Evolutionary conservation across 495 filamentous ascomycete species (phyloP), one percentile per base, ranked within the genome.

Genomic region (Lasiosphaeria miniovina): DNA sequence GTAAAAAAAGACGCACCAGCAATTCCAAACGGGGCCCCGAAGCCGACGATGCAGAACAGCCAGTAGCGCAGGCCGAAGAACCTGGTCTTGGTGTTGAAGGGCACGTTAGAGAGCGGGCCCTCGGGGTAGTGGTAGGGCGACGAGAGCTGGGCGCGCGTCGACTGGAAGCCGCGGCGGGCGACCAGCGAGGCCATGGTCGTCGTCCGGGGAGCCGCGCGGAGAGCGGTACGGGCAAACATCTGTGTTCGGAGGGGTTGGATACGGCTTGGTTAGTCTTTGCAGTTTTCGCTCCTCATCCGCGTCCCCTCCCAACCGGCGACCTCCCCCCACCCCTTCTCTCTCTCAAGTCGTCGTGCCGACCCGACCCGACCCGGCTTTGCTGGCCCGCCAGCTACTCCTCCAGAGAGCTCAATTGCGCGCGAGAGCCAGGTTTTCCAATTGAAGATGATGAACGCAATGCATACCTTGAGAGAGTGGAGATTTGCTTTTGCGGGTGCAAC

Each of bases 121-220:
- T 98, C 95, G 61, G 93, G 89, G 81, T 98, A 98, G 83, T 98
- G 94, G 84, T 96, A 95, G 34, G 92, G 92, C 70, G 90, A 94
- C 59, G 84, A 85, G 65, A 94, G 77, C 77, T 89, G 93, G 73
- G 88, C 78, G 64, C 90, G 88, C 73, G 93, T 96, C 72, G 90
- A 86, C 76, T 91, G 88, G 86, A 98, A 95, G 78, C 89, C 91
- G 71, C 94, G 93, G 79, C 93, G 90, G 83, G 87, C 85, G 77
- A 91, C 83, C 68, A 86, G 43, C 70, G 48, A 54, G 81, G 85
- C 83, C 76, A 90, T 81, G 65, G 86, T 70, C 54, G 81, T 77
- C 75, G 82, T 79, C 24, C 24, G 24, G 73, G 84, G 84, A 64
- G 79, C 74, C 64, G 80, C 77, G 71, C 90, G 90, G 77, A 88